These are phyloP conservation scores for Dendrobium chrysotoxum DNA, from an alignment of 106 monocot species.

Conservation along the genomic window DNA sequence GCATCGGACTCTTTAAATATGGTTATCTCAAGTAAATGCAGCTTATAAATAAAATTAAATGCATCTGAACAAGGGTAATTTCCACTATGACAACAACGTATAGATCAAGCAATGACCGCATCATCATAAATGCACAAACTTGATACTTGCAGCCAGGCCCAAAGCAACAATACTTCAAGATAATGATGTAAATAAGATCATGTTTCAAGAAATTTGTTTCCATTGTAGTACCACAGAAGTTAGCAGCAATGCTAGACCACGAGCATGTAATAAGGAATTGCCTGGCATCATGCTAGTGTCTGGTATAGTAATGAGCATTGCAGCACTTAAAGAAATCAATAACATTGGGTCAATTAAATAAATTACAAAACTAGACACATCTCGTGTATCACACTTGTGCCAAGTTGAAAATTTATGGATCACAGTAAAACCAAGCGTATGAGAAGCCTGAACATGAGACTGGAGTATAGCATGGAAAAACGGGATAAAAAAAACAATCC, in stretches of 20 bases:
- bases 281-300: background rate
- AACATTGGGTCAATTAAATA: background rate
- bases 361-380: background rate
- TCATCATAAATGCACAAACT: background rate
- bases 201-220: background rate
- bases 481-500: background rate
- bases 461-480: background rate
- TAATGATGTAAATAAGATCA: background rate
- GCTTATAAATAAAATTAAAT: background rate
- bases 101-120: background rate
- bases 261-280: no score
- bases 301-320: background rate
- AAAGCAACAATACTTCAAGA: background rate
- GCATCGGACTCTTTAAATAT: background rate
- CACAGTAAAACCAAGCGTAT: background rate
- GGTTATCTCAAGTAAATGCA: background rate
- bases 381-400: background rate
- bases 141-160: background rate
- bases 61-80: background rate
- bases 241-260: no score
- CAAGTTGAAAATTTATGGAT: background rate
- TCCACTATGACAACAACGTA: background rate
- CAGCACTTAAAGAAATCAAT: background rate
- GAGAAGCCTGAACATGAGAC: background rate
- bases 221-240: background rate